These are phyloP conservation scores for Coniochaeta sp. DNA, from an alignment of 2,329 filamentous ascomycete genomes.

Conservation along the genomic window DNA sequence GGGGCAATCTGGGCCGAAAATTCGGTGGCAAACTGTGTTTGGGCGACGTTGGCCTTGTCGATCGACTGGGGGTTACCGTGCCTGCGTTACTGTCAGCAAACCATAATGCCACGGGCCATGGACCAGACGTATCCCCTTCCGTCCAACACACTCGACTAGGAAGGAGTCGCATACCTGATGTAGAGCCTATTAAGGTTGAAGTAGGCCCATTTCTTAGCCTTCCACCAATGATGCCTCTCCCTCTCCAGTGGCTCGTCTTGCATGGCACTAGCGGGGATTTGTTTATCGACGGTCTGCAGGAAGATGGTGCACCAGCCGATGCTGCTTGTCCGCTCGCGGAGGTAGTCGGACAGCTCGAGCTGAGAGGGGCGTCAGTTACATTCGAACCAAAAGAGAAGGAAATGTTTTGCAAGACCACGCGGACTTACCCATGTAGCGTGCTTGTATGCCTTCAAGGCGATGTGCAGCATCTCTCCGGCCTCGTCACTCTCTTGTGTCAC, in stretches of 20 bases:
- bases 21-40: constrained; percentile 76
- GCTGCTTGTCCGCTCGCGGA: constrained; percentile 75
- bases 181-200: constrained; percentile 95
- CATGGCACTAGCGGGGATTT: constrained; percentile 72
- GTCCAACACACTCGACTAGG: neutral
- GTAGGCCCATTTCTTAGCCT: constrained; percentile 99
- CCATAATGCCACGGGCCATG: too few relatives aligned
- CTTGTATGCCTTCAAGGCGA: constrained; percentile 95
- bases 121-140: too few relatives aligned
- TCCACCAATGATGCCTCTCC: constrained; percentile 98
- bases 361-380: constrained; percentile 64
- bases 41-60: constrained; percentile 65
- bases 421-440: constrained; percentile 85
- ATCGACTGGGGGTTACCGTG: constrained; percentile 82
- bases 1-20: constrained; percentile 90
- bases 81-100: constrained; percentile 38
- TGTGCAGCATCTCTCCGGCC: constrained; percentile 92
- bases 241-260: constrained; percentile 73
- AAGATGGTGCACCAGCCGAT: constrained; percentile 97
- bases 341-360: constrained; percentile 76
- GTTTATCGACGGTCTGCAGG: constrained; percentile 80
- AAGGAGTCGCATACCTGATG: constrained; percentile 59
- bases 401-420: neutral
- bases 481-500: constrained; percentile 89
- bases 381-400: too few relatives aligned